Evolutionary conservation across 106 monocot genomes (phyloP).

Genomic region (Cymbidium sinense): DNA sequence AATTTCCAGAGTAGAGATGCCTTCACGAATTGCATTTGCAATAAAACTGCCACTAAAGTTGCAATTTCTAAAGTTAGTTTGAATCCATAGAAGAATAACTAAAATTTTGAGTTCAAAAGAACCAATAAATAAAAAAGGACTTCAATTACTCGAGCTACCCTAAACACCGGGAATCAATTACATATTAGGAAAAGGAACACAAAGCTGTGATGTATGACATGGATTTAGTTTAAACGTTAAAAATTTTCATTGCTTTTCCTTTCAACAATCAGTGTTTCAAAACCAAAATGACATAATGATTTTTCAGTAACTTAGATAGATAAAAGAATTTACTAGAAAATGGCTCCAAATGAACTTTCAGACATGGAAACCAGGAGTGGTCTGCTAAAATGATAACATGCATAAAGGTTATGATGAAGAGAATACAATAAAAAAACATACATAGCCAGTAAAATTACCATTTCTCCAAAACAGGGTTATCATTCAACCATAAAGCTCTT

Average conservation of each 20-base stretch:
- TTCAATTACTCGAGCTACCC: not conserved
- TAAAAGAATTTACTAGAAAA: not conserved
- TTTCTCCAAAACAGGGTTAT: constrained; percentile 59
- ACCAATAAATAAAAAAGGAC: not conserved
- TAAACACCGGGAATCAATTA: not conserved
- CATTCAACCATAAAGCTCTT: constrained; percentile 88
- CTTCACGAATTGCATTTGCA: constrained; percentile 43
- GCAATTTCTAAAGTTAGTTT: constrained; percentile 8
- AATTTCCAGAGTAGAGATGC: constrained; percentile 62
- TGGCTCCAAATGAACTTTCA: not conserved
- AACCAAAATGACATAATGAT: not conserved
- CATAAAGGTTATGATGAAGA: not conserved
- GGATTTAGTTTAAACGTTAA: not conserved
- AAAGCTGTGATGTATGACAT: not conserved
- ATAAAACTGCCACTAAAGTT: constrained; percentile 31
- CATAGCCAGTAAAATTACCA: constrained; percentile 23
- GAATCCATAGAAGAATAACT: not conserved
- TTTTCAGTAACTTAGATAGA: not conserved
- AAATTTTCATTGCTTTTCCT: not conserved
- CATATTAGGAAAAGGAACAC: not conserved
- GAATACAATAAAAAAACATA: not conserved
- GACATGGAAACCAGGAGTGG: not conserved
- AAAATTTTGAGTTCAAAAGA: not conserved
- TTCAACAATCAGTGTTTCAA: not conserved
- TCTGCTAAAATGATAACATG: not conserved